Percentiles rank a stretch among this genome's conserved stretches.
Conservation (phyloP, 2,329 filamentous ascomycete species). For the Coniochaeta hoffmannii region DNA sequence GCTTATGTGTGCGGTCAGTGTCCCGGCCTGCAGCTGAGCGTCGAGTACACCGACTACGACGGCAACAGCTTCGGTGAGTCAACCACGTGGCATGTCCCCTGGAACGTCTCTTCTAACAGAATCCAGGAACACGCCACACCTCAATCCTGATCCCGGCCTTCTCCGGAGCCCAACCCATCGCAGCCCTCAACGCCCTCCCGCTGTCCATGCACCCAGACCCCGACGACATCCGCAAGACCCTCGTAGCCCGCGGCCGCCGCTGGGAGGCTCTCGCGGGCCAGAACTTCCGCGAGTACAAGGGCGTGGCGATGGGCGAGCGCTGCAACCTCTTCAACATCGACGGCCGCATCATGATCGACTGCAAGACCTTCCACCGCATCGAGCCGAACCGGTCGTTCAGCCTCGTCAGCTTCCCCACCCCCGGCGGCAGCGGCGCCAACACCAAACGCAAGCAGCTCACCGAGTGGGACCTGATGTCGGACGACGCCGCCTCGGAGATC, state of each 20-base stretch:
- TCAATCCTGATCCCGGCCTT: conserved; percentile 20
- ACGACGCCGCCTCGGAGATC: conserved; percentile 10
- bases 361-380: conserved; percentile 23
- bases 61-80: conserved; percentile 26
- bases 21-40: conserved; percentile 16
- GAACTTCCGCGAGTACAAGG: conserved; percentile 25
- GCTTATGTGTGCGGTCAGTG: conserved; percentile 17
- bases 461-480: conserved; percentile 16
- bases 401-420: conserved; percentile 10
- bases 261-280: conserved; percentile 25
- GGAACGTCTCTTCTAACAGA: no score
- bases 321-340: conserved; percentile 17
- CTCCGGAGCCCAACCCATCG: conserved; percentile 16
- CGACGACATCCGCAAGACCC: conserved; percentile 10
- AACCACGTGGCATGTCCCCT: no score
- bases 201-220: conserved; percentile 19
- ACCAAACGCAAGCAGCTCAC: conserved; percentile 11
- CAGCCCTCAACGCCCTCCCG: conserved; percentile 20
- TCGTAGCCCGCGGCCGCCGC: conserved; percentile 22
- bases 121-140: conserved; percentile 11
- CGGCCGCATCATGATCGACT: conserved; percentile 27
- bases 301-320: conserved; percentile 14
- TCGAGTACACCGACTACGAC: conserved; percentile 25
- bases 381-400: conserved; percentile 17
- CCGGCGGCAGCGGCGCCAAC: conserved; percentile 2